phyloP scores from a whole-genome alignment of 1,284 basidiomycete genomes.

The Phellinidium pouzarii region DNA sequence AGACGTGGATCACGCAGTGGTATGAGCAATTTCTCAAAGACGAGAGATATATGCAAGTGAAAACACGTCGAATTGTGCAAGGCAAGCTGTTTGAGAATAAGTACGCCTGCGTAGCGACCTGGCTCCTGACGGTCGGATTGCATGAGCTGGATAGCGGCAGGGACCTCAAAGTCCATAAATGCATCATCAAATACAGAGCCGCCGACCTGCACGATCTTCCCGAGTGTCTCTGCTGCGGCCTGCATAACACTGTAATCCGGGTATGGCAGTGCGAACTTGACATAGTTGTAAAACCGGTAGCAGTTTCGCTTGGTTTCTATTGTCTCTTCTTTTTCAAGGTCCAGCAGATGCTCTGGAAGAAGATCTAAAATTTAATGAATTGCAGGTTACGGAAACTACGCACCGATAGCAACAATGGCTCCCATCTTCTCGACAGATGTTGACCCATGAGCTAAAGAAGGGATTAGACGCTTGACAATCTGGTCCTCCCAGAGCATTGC shows the following conservation, averaged over 20 bases:
- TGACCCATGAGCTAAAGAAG: constrained; percentile 70
- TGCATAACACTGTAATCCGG: constrained; percentile 85
- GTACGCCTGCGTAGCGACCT: constrained; percentile 76
- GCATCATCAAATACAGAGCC: constrained; percentile 78
- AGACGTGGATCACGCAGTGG: constrained; percentile 81
- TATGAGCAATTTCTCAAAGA: constrained; percentile 87
- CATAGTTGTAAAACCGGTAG: constrained; percentile 88
- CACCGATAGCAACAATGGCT: constrained; percentile 78
- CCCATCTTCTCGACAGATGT: constrained; percentile 72
- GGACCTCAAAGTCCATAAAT: constrained; percentile 84
- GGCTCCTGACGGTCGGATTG: constrained; percentile 71
- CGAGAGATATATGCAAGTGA: constrained; percentile 77
- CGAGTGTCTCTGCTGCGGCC: constrained; percentile 79
- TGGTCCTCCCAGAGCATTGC: constrained; percentile 78
- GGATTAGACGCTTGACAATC: constrained; percentile 74
- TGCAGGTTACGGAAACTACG: constrained; percentile 23
- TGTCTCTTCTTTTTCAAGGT: constrained; percentile 65
- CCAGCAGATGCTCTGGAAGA: constrained; percentile 58
- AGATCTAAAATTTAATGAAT: constrained; percentile 21
- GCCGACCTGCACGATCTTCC: constrained; percentile 75
- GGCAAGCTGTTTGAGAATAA: constrained; percentile 89
- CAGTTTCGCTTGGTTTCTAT: constrained; percentile 72
- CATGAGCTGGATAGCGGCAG: constrained; percentile 72
- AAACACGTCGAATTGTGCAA: constrained; percentile 81
- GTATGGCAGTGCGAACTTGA: constrained; percentile 79